Conservation (phyloP, 257 asterid species). For the Mentha longifolia region DNA sequence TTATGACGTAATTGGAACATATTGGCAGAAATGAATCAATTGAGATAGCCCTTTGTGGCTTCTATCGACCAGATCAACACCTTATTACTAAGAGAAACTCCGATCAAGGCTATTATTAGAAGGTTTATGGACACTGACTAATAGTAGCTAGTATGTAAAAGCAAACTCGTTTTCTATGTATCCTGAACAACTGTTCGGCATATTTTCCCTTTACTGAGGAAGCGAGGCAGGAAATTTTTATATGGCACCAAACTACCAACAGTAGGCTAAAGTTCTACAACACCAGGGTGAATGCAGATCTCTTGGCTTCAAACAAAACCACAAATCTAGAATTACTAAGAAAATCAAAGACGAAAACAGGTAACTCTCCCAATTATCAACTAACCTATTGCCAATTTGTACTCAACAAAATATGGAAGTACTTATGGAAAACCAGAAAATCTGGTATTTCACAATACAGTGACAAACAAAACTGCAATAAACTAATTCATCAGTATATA, state of each 20-base stretch:
- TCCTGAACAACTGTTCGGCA: neutral
- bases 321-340: neutral
- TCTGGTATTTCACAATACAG: neutral
- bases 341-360: neutral
- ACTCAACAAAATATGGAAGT: neutral
- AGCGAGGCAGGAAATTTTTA: neutral
- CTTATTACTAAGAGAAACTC: neutral
- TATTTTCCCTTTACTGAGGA: neutral
- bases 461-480: neutral
- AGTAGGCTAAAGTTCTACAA: neutral
- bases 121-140: neutral
- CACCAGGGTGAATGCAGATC: neutral
- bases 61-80: neutral
- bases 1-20: neutral
- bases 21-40: neutral
- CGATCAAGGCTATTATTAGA: neutral
- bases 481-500: neutral
- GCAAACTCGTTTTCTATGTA: neutral
- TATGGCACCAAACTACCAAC: neutral
- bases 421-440: neutral
- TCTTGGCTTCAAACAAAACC: neutral
- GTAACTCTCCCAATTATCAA: neutral
- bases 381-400: neutral
- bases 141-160: neutral
- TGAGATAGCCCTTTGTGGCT: neutral